Conservation (phyloP, 768 basidiomycete genomes). For the Butyriboletus loyo region DNA sequence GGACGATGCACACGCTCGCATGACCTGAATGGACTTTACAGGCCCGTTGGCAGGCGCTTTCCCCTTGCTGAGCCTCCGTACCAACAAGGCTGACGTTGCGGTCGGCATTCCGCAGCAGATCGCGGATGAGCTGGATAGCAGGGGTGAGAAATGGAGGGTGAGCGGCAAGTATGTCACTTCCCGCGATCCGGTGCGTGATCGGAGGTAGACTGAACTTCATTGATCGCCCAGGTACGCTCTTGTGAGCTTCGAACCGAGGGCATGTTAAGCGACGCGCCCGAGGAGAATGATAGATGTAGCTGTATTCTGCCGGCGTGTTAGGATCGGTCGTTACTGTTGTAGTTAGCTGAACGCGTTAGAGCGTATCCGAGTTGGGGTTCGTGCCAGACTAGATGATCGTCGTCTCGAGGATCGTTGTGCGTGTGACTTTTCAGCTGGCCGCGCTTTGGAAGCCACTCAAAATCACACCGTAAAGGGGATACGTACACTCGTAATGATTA, state of each 20-base stretch:
- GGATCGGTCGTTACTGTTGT: not conserved
- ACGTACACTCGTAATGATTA: no score
- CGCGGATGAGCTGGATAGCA: constrained; percentile 64
- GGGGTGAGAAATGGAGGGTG: constrained; percentile 70
- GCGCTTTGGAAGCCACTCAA: no score
- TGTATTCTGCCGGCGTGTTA: not conserved
- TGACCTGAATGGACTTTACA: constrained; percentile 23
- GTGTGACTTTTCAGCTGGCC: no score
- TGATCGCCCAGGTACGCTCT: constrained; percentile 26
- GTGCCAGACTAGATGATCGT: not conserved
- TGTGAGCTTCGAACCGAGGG: constrained; percentile 29
- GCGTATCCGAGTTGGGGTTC: no score
- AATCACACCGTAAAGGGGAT: no score
- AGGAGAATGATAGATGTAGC: not conserved
- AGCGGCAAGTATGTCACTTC: constrained; percentile 63
- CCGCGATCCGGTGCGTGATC: not conserved
- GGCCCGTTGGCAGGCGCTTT: constrained; percentile 79
- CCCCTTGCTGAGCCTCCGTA: constrained; percentile 81
- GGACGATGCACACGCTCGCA: not conserved
- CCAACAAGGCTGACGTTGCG: constrained; percentile 94
- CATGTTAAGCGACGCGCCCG: not conserved
- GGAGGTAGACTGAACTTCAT: not conserved
- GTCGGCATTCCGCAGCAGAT: constrained; percentile 70
- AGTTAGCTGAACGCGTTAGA: not conserved
- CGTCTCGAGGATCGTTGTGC: no score